A percentile compares a stretch with the other conserved stretches of the same genome.
phyloP scores from a whole-genome alignment of 306 rosid genomes.

The Medicago truncatula region DNA sequence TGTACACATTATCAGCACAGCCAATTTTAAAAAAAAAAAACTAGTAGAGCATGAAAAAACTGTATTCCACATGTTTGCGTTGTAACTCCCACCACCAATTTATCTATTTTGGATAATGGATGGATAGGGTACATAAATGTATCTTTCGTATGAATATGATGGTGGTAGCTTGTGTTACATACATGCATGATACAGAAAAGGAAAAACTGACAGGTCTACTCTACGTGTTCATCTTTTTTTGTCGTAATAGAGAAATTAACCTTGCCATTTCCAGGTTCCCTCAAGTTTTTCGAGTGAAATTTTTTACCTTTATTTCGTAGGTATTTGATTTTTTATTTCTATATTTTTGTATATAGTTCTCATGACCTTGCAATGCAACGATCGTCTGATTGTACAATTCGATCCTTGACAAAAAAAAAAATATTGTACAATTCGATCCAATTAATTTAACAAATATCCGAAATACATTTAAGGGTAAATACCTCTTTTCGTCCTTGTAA shows the following conservation, averaged over 20 bases:
- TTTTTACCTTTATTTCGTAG: too few relatives aligned
- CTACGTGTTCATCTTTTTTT: slow-evolving; percentile 17
- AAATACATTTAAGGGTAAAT: too few relatives aligned
- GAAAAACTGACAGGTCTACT: slow-evolving; percentile 7
- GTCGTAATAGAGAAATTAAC: neutral
- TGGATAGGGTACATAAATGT: neutral
- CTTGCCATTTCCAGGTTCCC: slow-evolving; percentile 26
- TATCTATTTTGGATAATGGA: neutral
- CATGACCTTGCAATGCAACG: too few relatives aligned
- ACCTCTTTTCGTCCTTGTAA: too few relatives aligned
- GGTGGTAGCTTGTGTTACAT: neutral
- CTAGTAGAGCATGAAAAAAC: neutral
- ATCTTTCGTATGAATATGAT: neutral
- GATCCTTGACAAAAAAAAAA: too few relatives aligned
- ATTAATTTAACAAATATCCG: neutral
- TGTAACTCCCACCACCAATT: neutral
- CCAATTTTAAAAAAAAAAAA: too few relatives aligned
- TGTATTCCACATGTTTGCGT: neutral
- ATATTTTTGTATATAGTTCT: too few relatives aligned
- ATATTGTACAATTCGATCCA: neutral
- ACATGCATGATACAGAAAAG: neutral
- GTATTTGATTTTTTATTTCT: too few relatives aligned
- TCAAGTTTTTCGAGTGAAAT: slow-evolving; percentile 38
- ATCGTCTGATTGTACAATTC: neutral
- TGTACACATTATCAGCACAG: too few relatives aligned